These are phyloP conservation scores for Globisporangium ultimum DNA, from an alignment of 352 stramenopile genomes.

Conservation along the genomic window DNA sequence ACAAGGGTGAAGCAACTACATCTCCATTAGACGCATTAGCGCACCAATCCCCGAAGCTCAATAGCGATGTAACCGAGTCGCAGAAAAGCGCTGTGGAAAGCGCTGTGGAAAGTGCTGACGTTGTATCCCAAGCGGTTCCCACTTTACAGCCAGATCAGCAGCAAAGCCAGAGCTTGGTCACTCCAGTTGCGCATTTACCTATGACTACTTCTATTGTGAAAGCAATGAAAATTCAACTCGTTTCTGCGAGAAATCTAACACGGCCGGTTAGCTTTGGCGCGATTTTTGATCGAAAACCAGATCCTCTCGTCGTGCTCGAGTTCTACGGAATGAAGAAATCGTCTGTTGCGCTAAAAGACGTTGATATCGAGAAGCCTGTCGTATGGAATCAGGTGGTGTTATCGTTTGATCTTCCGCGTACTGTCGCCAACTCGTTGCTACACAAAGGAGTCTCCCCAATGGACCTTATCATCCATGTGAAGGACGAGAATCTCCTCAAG, in stretches of 20 bases:
- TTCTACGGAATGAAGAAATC: constrained; percentile 21
- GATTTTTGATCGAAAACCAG: constrained; percentile 36
- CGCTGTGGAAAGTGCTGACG: too few relatives aligned
- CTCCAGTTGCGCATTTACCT: too few relatives aligned
- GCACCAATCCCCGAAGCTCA: too few relatives aligned
- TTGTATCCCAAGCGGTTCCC: too few relatives aligned
- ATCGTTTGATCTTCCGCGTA: constrained; percentile 21
- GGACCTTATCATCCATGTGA: constrained; percentile 30
- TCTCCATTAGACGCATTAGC: too few relatives aligned
- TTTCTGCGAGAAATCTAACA: constrained; percentile 22
- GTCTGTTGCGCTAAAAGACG: constrained; percentile 24
- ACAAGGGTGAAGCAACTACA: too few relatives aligned
- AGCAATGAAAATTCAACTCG: constrained; percentile 24
- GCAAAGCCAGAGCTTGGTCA: too few relatives aligned
- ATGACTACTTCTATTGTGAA: constrained; percentile 4
- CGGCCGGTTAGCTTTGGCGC: constrained; percentile 28
- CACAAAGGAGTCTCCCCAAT: constrained; percentile 18
- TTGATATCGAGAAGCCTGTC: constrained; percentile 35
- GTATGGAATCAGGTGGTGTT: constrained; percentile 19
- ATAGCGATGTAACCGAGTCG: too few relatives aligned
- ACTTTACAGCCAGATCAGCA: too few relatives aligned
- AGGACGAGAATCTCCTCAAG: constrained; percentile 42
- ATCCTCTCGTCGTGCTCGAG: constrained; percentile 32
- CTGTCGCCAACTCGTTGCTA: not conserved
- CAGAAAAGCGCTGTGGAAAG: too few relatives aligned